Percentiles rank a stretch among this genome's conserved stretches.
Evolutionary conservation across 2,329 filamentous ascomycete species (phyloP).

Genomic region (Emergomyces africanus): DNA sequence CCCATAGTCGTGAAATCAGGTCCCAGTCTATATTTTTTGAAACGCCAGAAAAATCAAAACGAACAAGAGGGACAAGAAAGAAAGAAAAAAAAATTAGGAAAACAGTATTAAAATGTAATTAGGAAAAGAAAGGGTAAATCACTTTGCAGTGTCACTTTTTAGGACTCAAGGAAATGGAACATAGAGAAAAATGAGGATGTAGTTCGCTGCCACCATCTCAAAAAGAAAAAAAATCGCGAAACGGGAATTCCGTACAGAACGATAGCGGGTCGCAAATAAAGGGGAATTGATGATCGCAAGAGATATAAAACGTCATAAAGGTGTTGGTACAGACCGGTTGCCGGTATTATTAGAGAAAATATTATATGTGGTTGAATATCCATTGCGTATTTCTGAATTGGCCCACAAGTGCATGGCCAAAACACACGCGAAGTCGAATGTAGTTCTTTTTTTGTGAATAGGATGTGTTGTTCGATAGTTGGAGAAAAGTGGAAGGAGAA

Average conservation of each 20-base stretch:
- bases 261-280: conserved; percentile 1
- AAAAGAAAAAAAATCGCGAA: background rate
- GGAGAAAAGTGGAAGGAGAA: background rate
- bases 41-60: conserved; percentile 3
- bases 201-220: background rate
- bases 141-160: background rate
- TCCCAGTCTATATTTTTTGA: conserved; percentile 4
- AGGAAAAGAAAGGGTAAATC: background rate
- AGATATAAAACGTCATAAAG: background rate
- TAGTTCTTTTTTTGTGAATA: background rate
- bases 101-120: background rate
- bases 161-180: background rate
- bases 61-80: background rate
- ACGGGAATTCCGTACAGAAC: background rate
- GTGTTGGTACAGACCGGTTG: conserved; percentile 1
- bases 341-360: background rate
- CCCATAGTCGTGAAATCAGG: conserved; percentile 7
- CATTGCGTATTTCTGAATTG: background rate
- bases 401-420: background rate
- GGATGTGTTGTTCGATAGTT: background rate
- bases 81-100: conserved; percentile 2
- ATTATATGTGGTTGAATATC: background rate
- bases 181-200: background rate
- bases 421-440: background rate
- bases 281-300: background rate